Conservation (phyloP, 2,329 filamentous ascomycete species). For the Cercospora sp. region DNA sequence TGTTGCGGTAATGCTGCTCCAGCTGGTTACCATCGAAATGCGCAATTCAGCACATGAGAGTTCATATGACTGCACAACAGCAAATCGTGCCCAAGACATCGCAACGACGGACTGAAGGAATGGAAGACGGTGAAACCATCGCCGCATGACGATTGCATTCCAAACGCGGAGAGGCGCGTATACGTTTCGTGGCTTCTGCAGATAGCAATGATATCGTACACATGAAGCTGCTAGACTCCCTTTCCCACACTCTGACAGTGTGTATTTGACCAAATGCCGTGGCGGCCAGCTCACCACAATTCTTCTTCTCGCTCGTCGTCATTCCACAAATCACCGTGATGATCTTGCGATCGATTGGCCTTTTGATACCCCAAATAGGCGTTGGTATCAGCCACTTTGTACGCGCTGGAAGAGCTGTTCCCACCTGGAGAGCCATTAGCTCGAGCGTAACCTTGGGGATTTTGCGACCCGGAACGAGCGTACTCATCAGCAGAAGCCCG, state of each 20-base stretch:
- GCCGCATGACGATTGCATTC: neutral
- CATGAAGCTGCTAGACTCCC: neutral
- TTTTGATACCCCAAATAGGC: slow-evolving; percentile 40
- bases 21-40: too few relatives aligned
- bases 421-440: slow-evolving; percentile 24
- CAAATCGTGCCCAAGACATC: neutral
- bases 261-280: neutral
- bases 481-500: slow-evolving; percentile 27
- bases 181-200: slow-evolving; percentile 5
- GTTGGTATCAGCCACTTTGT: slow-evolving; percentile 38
- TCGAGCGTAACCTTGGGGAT: slow-evolving; percentile 30
- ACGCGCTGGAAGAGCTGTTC: slow-evolving; percentile 26
- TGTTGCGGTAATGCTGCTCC: too few relatives aligned
- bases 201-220: slow-evolving; percentile 13
- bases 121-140: neutral
- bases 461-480: slow-evolving; percentile 10
- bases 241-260: neutral
- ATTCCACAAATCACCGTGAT: slow-evolving; percentile 34
- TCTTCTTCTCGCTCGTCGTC: slow-evolving; percentile 35
- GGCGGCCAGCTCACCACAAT: slow-evolving; percentile 32
- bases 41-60: too few relatives aligned
- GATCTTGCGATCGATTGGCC: slow-evolving; percentile 31
- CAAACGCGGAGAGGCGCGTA: slow-evolving; percentile 3
- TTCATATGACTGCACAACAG: neutral
- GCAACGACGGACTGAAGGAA: neutral